These are phyloP conservation scores for Leccinum obscurum DNA, from an alignment of 768 basidiomycete species.

Conservation along the genomic window DNA sequence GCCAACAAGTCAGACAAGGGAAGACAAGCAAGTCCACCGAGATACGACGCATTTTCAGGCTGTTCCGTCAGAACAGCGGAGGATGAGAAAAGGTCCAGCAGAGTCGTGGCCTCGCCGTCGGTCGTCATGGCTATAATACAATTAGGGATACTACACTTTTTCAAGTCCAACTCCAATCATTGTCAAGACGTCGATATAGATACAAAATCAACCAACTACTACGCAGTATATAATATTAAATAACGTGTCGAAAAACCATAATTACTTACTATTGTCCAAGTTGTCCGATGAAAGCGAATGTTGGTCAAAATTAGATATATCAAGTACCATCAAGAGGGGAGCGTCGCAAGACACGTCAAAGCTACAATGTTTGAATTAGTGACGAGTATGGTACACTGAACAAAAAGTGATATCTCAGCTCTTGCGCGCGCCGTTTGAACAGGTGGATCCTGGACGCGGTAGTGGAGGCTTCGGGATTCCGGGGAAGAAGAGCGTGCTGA, in stretches of 20 bases:
- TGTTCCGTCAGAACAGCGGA: conserved; percentile 14
- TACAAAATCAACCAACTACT: conserved; percentile 15
- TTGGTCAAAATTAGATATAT: conserved; percentile 3
- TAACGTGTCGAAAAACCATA: neutral
- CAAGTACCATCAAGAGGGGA: conserved; percentile 2
- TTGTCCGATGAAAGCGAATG: conserved; percentile 1
- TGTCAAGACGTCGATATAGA: conserved; percentile 14
- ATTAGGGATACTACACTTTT: neutral
- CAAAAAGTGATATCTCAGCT: conserved; percentile 26
- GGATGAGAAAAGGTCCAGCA: conserved; percentile 29
- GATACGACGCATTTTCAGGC: conserved; percentile 47
- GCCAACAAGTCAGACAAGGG: conserved; percentile 66
- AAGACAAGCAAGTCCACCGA: conserved; percentile 63
- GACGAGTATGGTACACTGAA: conserved; percentile 5
- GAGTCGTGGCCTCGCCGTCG: conserved; percentile 23
- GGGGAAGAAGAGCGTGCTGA: conserved; percentile 65
- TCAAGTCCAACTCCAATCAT: neutral
- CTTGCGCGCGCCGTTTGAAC: conserved; percentile 34
- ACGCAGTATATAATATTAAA: neutral
- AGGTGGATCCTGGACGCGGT: conserved; percentile 26
- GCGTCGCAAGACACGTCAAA: conserved; percentile 4
- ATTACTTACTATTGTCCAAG: neutral
- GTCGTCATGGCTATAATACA: conserved; percentile 18
- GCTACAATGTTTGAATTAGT: conserved; percentile 21
- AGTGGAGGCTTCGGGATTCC: conserved; percentile 5